Evolutionary conservation across 2,329 filamentous ascomycete genomes (phyloP), one percentile per base, ranked within the genome.

Genomic region (Falciphora oryzae): DNA sequence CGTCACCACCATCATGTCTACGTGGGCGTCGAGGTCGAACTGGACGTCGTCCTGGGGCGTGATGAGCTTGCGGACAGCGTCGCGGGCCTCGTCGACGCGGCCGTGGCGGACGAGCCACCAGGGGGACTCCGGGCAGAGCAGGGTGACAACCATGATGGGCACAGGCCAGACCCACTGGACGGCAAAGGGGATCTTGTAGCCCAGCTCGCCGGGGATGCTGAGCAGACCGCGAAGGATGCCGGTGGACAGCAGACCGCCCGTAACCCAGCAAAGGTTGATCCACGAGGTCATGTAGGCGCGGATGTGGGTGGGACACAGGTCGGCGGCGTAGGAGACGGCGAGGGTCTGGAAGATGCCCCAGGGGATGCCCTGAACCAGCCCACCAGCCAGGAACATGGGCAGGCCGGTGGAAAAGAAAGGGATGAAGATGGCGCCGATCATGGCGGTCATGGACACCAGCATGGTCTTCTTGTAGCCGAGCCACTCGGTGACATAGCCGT

Each of bases 1-100:
- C 71, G 75, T 59, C 68, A 86, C 81, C 28, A 81, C 75, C 70
- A 89, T 87, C 70, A 83, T 81, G 4, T 82, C 77, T 27, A 88
- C 73, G 16, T 80, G 80, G 57, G 81, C 77, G 32, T 80, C 74
- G 2, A 81, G 75, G 65, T 85, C 76, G 53, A 82, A 62, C 35
- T 56, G 38, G 13, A 62, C 61, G 22, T 53, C 61, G 27, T 53
- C 56, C 38, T 53, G 29, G 28, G 61, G 61, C 70, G 8, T 74
- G 79, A 83, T 82, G 65, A 88, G 70, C 29, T 75, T 71, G 2
- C 73, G 72, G 63, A 83, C 69, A 4, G 78, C 74, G 16, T 68
- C 66, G 57, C 77, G 74, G 1, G 81, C 81, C 50, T 81, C 79
- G 1, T 75, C 76, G 13, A 68, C 68, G 16, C 74, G 71, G 1